Conservation (phyloP, 495 filamentous ascomycete species). For the Trichoderma gamsii region DNA sequence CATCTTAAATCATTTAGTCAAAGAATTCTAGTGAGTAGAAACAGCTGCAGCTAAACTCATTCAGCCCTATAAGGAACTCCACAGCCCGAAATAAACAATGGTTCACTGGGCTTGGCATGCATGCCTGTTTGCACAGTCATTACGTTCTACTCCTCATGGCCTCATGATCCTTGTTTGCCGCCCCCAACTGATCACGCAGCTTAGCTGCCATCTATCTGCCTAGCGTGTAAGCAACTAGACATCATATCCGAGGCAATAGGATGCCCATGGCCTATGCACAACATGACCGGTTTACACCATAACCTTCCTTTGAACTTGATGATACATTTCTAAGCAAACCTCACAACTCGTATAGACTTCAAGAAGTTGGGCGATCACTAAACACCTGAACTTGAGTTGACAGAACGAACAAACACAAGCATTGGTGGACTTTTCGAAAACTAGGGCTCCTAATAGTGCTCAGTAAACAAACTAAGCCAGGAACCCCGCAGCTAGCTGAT, state of each 20-base stretch:
- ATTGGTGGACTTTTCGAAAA: not conserved
- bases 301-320: not conserved
- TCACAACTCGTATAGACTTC: not conserved
- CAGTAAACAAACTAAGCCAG: not conserved
- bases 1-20: too few relatives aligned
- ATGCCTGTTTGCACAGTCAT: not conserved
- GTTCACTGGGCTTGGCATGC: not conserved
- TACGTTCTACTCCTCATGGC: not conserved
- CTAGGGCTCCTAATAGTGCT: not conserved
- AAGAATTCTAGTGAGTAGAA: not conserved
- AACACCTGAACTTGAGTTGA: not conserved
- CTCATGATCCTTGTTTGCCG: not conserved
- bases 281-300: not conserved
- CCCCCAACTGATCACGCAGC: not conserved
- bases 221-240: not conserved
- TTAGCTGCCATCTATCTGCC: not conserved
- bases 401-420: not conserved
- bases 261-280: not conserved
- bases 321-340: not conserved
- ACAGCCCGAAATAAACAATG: not conserved
- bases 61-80: constrained; percentile 1
- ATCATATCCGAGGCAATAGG: not conserved
- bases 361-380: not conserved
- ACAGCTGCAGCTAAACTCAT: not conserved
- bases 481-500: not conserved